Evolutionary conservation across 2,329 filamentous ascomycete genomes (phyloP), one percentile per base, ranked within the genome.

Genomic region (Orbilia javanica): DNA sequence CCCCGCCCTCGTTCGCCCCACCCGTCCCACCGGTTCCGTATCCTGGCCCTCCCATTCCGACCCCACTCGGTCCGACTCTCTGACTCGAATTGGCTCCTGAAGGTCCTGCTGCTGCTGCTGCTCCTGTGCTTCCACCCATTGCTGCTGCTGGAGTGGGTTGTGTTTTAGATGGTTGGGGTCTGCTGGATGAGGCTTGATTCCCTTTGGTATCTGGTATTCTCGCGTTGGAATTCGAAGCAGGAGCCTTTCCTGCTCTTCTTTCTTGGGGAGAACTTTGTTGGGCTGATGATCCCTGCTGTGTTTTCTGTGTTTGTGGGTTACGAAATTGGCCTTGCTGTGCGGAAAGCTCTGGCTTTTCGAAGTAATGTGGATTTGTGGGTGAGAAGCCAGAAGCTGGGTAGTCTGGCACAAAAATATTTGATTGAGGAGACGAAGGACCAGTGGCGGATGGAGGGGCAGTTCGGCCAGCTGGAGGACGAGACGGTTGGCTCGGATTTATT

Each of bases 401-500:
- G 79, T 85, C 85, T 22, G 86, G 84, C 27, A 88, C 87, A n/a
- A 88, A 87, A 18, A 88, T 77, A 27, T 77, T 86, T 13, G 87
- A 86, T 20, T 87, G 88, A 67, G 85, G 84, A 18, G 86, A 84
- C 52, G 86, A 85, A 62, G 87, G 84, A 79, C 86, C 55, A 36
- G 64, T 64, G 52, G 68, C 77, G 77, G 71, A 72, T 62, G 67
- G 67, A 77, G 73, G 67, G 63, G 68, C 68, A 50, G 68, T 69
- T 73, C 72, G 64, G 62, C 78, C 73, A 69, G 62, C 73, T 66
- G 69, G 63, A 63, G 77, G 71, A 72, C 77, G 73, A 77, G 73
- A 77, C 84, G 81, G 86, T 85, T 81, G 87, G 86, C 80, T 87
- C 86, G 82, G 87, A 86, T 83, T 89, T 88, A 82, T 89, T 87